Conservation (phyloP, 2,329 filamentous ascomycete genomes). For the Claviceps fusiformis region DNA sequence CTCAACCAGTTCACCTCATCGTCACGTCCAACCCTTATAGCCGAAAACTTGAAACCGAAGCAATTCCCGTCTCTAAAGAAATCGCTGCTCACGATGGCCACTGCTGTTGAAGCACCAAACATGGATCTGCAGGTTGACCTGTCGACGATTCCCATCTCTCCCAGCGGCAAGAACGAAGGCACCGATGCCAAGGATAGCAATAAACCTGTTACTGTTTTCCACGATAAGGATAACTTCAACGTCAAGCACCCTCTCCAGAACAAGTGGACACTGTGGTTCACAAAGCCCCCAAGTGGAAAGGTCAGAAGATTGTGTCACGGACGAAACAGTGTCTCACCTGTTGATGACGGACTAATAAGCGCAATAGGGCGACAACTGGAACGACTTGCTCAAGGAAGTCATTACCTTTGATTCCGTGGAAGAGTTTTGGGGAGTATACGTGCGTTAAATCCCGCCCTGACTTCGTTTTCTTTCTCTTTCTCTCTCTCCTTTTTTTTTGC, state of each 20-base stretch:
- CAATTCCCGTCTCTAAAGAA: not conserved
- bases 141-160: slow-evolving; percentile 54
- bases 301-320: slow-evolving; percentile 28
- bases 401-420: slow-evolving; percentile 98
- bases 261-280: slow-evolving; percentile 99
- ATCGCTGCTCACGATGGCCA: slow-evolving; percentile 21
- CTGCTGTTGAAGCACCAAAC: slow-evolving; percentile 19
- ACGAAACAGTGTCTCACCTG: not conserved
- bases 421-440: slow-evolving; percentile 99
- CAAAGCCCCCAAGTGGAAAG: slow-evolving; percentile 93
- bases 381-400: slow-evolving; percentile 92
- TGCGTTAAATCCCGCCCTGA: slow-evolving; percentile 34
- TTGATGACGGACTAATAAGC: slow-evolving; percentile 3
- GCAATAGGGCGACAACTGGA: slow-evolving; percentile 91
- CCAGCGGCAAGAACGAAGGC: slow-evolving; percentile 40
- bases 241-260: slow-evolving; percentile 98
- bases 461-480: too few species aligned
- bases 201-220: slow-evolving; percentile 84
- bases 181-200: slow-evolving; percentile 33
- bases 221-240: slow-evolving; percentile 98
- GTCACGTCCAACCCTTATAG: slow-evolving; percentile 9
- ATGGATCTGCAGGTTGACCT: slow-evolving; percentile 49
- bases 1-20: slow-evolving; percentile 10
- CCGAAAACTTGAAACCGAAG: slow-evolving; percentile 2
- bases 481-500: not conserved